Evolutionary conservation across 306 rosid species (phyloP).

Genomic region (Rosa persica): DNA sequence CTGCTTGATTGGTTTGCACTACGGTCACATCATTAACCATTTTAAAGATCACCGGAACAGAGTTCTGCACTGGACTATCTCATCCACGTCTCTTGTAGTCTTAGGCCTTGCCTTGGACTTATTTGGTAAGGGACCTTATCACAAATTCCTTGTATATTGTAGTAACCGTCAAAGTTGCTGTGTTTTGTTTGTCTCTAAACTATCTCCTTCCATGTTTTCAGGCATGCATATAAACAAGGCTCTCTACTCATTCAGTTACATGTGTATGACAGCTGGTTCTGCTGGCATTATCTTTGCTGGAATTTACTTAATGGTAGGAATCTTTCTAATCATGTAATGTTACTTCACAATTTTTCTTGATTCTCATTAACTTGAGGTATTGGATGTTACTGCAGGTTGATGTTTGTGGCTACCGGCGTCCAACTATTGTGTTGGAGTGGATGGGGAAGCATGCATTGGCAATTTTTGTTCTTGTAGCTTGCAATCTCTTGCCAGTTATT

Average conservation of each 20-base stretch:
- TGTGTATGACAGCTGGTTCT: constrained; percentile 80
- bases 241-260: constrained; percentile 83
- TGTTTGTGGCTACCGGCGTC: constrained; percentile 67
- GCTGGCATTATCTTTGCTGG: constrained; percentile 75
- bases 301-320: constrained; percentile 76
- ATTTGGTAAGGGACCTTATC: constrained; percentile 41
- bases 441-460: constrained; percentile 88
- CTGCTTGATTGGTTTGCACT: constrained; percentile 92
- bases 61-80: constrained; percentile 70
- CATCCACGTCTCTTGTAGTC: constrained; percentile 60
- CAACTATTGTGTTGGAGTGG: constrained; percentile 68
- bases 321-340: constrained; percentile 6
- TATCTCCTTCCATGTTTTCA: constrained; percentile 15
- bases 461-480: constrained; percentile 71
- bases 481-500: constrained; percentile 82
- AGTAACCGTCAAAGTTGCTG: neutral
- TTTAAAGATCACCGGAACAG: constrained; percentile 80
- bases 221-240: constrained; percentile 90
- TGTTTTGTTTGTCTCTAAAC: neutral
- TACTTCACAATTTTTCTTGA: neutral
- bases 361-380: neutral
- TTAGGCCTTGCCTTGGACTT: constrained; percentile 63
- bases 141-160: neutral
- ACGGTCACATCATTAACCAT: constrained; percentile 84
- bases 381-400: constrained; percentile 57